Conservation (phyloP, 1,284 basidiomycete species). For the Irpex sp. region DNA sequence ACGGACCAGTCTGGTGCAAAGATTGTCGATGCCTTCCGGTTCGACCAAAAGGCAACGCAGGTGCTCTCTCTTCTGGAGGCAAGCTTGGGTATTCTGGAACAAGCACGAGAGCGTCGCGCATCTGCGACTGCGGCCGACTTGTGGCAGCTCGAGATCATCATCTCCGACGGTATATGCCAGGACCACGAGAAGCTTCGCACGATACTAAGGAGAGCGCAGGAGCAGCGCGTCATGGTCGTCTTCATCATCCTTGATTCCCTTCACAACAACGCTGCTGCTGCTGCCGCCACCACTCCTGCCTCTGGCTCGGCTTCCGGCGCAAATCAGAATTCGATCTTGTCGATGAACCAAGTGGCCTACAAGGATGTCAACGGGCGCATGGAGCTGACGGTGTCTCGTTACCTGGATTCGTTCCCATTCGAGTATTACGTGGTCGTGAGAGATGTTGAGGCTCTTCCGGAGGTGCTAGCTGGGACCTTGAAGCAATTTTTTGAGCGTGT, state of each 20-base stretch:
- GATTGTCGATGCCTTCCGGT: conserved; percentile 82
- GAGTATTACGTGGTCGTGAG: conserved; percentile 95
- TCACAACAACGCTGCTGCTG: conserved; percentile 28
- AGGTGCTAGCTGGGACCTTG: conserved; percentile 86
- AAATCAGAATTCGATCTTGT: conserved; percentile 75
- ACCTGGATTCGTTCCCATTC: conserved; percentile 96
- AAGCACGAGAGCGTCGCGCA: conserved; percentile 63
- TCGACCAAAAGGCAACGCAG: conserved; percentile 90
- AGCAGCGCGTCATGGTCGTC: conserved; percentile 92
- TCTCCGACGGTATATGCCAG: conserved; percentile 97
- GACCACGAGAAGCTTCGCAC: conserved; percentile 85
- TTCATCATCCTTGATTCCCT: conserved; percentile 96
- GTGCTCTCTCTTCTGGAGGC: conserved; percentile 84
- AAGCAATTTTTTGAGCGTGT: conserved; percentile 88
- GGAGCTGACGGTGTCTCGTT: conserved; percentile 87
- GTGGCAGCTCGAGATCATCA: conserved; percentile 98
- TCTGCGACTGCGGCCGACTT: conserved; percentile 70
- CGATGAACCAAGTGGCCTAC: conserved; percentile 91
- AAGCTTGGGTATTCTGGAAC: conserved; percentile 74
- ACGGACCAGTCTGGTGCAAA: conserved; percentile 75
- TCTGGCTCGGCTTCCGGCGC: conserved; percentile 4
- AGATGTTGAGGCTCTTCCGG: conserved; percentile 88
- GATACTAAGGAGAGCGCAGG: conserved; percentile 80
- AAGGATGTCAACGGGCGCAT: conserved; percentile 79
- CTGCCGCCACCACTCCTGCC: conserved; percentile 2